Base-by-base conservation (phyloP, 768 basidiomycete genomes). In the Pleurotus giganteus region DNA sequence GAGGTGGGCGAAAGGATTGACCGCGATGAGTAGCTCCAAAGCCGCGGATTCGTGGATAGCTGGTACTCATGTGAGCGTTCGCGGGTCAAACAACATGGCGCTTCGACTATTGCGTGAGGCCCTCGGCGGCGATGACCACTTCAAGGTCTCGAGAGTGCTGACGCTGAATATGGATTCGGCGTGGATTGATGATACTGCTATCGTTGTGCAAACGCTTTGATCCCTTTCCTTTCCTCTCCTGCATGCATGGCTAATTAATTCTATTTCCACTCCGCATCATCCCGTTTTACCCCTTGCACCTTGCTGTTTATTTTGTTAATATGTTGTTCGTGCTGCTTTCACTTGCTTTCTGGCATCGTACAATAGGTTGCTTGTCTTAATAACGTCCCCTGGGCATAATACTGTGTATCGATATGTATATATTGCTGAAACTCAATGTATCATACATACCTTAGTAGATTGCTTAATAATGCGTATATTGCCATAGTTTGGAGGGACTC, bases 111-210 rank as follows among this genome's bases (percentile, higher is more conserved):
- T 88, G 29, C 74, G 83, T 63, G 70, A 77, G 4, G 79, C 77
- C 1, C 70, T 88, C 8, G 84, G 84, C 47, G 83, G 85, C 23
- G 78, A 79, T 26, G 81, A 86, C 56, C 57, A 70, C 24, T 73
- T 69, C 56, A 68, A 71, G 32, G 81, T 86, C 37, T 85, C 84
- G 32, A 75, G 75, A 55, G 77, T 80, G 54, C 65, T 87, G 69
- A 86, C 83, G 29, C 66, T 86, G 62, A 82, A 88, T 61, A 77
- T 85, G 79, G 81, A 84, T 54, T 71, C 70, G 37, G 77, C 81
- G 15, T 88, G 86, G 85, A 74, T 88, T 57, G 86, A 88, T 58
- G 86, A 88, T 65, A 82, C 85, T 7, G 74, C 84, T 7, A 79
- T 88, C 55, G 74, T 87, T 54, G 85, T 87, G 53, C 83, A 84